A percentile compares a stretch with the other conserved stretches of the same genome.
These are phyloP conservation scores for Aphanomyces astaci DNA, from an alignment of 352 stramenopile genomes.

Conservation along the genomic window DNA sequence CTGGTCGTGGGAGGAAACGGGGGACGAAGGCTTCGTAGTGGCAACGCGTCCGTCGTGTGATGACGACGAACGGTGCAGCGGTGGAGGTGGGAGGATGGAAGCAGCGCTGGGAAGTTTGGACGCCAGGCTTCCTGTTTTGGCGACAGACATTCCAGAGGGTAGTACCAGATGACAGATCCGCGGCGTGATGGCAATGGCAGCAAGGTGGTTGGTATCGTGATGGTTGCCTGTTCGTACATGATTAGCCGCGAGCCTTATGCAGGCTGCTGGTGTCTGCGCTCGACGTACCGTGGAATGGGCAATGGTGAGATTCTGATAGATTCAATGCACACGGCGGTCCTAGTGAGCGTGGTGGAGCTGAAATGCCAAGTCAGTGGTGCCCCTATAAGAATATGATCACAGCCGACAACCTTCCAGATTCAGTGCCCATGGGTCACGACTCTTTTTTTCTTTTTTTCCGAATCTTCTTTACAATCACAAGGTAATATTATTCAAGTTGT, in stretches of 20 bases:
- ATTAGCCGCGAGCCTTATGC: too few species aligned
- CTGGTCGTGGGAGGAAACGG: too few species aligned
- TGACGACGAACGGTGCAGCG: too few species aligned
- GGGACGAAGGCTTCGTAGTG: too few species aligned
- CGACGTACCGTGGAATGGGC: not conserved
- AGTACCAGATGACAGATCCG: not conserved
- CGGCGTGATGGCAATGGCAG: not conserved
- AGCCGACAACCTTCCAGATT: not conserved
- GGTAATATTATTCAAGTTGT: not conserved
- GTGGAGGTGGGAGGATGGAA: not conserved
- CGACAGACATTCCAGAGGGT: not conserved
- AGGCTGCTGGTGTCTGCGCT: not conserved
- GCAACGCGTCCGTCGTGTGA: too few species aligned
- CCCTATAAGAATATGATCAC: not conserved
- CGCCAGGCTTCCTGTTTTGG: not conserved
- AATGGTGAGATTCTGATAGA: conserved; percentile 1
- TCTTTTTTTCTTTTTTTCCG: not conserved
- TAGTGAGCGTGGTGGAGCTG: too few species aligned
- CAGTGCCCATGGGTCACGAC: not conserved
- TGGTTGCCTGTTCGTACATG: not conserved
- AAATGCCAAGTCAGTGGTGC: conserved; percentile 7
- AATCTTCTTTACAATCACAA: not conserved
- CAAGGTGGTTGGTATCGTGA: not conserved
- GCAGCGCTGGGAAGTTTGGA: not conserved
- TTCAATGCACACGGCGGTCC: not conserved